These are phyloP conservation scores for Cytospora chrysosperma DNA, from an alignment of 2,329 filamentous ascomycete species.

Conservation along the genomic window DNA sequence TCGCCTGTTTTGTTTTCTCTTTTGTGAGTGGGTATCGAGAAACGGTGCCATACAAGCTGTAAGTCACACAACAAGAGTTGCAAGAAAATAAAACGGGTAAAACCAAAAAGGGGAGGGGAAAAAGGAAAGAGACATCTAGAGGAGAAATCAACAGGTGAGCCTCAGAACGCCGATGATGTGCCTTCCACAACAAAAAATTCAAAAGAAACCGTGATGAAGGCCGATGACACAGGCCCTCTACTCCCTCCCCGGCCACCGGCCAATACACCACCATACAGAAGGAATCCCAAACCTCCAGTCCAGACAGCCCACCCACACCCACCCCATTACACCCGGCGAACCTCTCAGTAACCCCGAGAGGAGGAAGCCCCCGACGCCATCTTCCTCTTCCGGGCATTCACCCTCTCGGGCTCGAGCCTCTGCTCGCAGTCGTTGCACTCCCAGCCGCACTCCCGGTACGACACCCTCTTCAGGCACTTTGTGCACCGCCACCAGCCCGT, in stretches of 20 bases:
- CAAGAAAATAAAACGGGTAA: not conserved
- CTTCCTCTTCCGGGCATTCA: constrained; percentile 26
- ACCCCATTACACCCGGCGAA: too few relatives aligned
- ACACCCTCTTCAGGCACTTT: constrained; percentile 49
- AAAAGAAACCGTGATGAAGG: too few relatives aligned
- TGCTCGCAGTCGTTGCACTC: constrained; percentile 49
- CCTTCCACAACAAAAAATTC: too few relatives aligned
- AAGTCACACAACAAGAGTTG: too few relatives aligned
- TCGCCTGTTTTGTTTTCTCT: not conserved
- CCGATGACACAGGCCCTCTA: too few relatives aligned
- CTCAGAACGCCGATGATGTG: too few relatives aligned
- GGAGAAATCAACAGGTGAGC: too few relatives aligned
- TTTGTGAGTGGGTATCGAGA: not conserved
- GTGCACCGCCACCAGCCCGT: constrained; percentile 54
- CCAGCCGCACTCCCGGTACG: constrained; percentile 41
- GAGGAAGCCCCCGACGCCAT: constrained; percentile 15
- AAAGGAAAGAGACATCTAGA: not conserved
- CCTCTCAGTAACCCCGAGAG: constrained; percentile 15
- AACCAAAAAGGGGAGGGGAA: not conserved
- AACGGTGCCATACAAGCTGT: not conserved
- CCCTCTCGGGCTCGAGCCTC: constrained; percentile 45
- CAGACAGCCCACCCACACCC: not conserved
- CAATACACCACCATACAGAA: too few relatives aligned
- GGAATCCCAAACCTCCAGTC: too few relatives aligned
- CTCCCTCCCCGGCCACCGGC: too few relatives aligned